Conservation (phyloP, 495 filamentous ascomycete genomes). For the Pyrenula massariospora region DNA sequence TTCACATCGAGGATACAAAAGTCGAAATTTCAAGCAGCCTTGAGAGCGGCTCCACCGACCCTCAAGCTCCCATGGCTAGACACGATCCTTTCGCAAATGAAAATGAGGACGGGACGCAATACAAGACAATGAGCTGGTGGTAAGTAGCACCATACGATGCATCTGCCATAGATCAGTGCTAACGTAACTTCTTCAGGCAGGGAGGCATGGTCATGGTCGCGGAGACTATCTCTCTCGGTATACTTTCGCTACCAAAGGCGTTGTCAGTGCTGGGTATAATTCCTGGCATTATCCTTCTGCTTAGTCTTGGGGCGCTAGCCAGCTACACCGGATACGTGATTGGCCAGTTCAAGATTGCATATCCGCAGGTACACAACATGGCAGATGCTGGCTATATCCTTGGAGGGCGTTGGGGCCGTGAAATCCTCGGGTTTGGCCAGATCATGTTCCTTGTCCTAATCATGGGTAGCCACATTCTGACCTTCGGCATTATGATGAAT, state of each 20-base stretch:
- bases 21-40: no score
- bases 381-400: constrained; percentile 61
- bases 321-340: constrained; percentile 72
- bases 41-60: no score
- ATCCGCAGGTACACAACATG: constrained; percentile 62
- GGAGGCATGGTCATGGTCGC: constrained; percentile 48
- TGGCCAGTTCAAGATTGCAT: constrained; percentile 62
- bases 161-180: neutral
- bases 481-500: constrained; percentile 65
- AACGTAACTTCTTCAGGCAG: no score
- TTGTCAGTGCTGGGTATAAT: constrained; percentile 55
- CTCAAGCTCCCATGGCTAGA: no score
- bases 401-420: constrained; percentile 49
- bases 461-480: constrained; percentile 66
- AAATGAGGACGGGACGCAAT: constrained; percentile 26
- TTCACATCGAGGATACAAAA: no score
- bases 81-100: constrained; percentile 30
- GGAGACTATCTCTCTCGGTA: constrained; percentile 63
- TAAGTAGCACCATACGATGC: constrained; percentile 10
- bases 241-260: constrained; percentile 51
- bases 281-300: constrained; percentile 51
- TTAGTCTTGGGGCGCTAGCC: constrained; percentile 51
- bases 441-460: constrained; percentile 63
- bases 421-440: constrained; percentile 51
- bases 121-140: constrained; percentile 32